Evolutionary conservation across 345 rosid species (phyloP).

Genomic region (Eucalyptus globulus): DNA sequence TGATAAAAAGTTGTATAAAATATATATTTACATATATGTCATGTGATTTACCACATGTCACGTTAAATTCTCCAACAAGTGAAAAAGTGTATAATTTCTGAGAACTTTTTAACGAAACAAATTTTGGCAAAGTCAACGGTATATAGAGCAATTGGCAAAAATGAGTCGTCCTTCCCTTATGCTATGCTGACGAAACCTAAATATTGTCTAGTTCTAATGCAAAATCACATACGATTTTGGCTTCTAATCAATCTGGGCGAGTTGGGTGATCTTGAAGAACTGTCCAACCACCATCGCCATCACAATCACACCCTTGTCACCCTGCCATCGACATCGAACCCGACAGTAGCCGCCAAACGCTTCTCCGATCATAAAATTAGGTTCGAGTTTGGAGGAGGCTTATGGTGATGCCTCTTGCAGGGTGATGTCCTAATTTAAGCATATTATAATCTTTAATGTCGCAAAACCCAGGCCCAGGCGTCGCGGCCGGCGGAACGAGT

Average conservation of each 20-base stretch:
- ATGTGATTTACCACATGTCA: not conserved
- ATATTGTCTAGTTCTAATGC: not conserved
- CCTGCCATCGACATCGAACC: not conserved
- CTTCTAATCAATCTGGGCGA: not conserved
- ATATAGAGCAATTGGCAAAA: not conserved
- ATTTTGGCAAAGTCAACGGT: rapidly evolving
- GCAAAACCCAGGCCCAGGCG: rapidly evolving
- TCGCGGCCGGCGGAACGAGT: rapidly evolving
- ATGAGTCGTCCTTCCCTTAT: rapidly evolving
- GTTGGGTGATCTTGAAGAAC: not conserved
- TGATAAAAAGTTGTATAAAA: not conserved
- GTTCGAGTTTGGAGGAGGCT: not conserved
- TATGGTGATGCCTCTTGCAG: not conserved
- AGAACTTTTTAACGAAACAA: not conserved
- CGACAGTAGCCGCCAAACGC: not conserved
- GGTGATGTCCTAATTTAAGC: too few relatives aligned
- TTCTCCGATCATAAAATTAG: not conserved
- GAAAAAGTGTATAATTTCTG: not conserved
- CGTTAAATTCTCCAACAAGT: not conserved
- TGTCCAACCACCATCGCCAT: not conserved
- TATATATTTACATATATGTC: not conserved
- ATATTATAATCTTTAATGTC: too few relatives aligned
- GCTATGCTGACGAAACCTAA: not conserved
- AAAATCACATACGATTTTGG: not conserved
- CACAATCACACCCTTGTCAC: not conserved